Percentiles rank a stretch among this genome's conserved stretches.
phyloP scores from a whole-genome alignment of 2,329 filamentous ascomycete species.

The Cryoendolithus antarcticus region DNA sequence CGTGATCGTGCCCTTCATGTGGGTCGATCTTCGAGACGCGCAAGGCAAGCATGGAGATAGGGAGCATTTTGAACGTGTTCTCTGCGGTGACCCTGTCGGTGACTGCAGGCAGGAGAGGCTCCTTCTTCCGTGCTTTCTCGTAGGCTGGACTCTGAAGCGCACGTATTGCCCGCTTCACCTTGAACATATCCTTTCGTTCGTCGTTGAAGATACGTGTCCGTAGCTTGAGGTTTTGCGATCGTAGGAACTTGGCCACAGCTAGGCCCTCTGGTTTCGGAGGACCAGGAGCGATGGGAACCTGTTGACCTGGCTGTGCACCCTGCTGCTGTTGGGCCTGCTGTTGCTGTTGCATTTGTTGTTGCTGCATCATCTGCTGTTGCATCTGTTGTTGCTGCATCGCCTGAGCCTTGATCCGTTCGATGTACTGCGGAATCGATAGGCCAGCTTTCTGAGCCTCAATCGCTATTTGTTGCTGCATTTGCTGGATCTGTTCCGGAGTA shows the following conservation, averaged over 20 bases:
- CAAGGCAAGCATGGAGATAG: slow-evolving; percentile 84
- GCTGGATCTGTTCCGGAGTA: slow-evolving; percentile 70
- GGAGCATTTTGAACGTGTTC: slow-evolving; percentile 88
- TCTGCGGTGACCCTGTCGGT: slow-evolving; percentile 80
- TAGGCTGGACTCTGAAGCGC: slow-evolving; percentile 83
- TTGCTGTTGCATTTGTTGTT: slow-evolving; percentile 38
- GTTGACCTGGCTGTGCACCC: slow-evolving; percentile 36
- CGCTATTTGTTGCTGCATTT: slow-evolving; percentile 72
- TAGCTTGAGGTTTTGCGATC: slow-evolving; percentile 71
- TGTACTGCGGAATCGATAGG: slow-evolving; percentile 74
- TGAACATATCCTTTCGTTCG: slow-evolving; percentile 97
- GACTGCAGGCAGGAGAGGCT: slow-evolving; percentile 75
- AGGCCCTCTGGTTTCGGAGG: slow-evolving; percentile 82
- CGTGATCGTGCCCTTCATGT: slow-evolving; percentile 57
- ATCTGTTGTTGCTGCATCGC: slow-evolving; percentile 45
- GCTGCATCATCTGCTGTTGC: slow-evolving; percentile 34
- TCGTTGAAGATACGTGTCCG: slow-evolving; percentile 89
- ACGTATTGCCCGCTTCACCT: slow-evolving; percentile 91
- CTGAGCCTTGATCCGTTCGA: slow-evolving; percentile 43
- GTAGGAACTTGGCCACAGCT: slow-evolving; percentile 79
- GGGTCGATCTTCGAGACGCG: slow-evolving; percentile 75
- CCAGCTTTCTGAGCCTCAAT: slow-evolving; percentile 74
- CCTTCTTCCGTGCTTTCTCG: slow-evolving; percentile 77
- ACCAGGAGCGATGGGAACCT: slow-evolving; percentile 59
- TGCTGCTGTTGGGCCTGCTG: slow-evolving; percentile 26